Evolutionary conservation across 148 eudicot species (phyloP).

Genomic region (Dysphania ambrosioides): DNA sequence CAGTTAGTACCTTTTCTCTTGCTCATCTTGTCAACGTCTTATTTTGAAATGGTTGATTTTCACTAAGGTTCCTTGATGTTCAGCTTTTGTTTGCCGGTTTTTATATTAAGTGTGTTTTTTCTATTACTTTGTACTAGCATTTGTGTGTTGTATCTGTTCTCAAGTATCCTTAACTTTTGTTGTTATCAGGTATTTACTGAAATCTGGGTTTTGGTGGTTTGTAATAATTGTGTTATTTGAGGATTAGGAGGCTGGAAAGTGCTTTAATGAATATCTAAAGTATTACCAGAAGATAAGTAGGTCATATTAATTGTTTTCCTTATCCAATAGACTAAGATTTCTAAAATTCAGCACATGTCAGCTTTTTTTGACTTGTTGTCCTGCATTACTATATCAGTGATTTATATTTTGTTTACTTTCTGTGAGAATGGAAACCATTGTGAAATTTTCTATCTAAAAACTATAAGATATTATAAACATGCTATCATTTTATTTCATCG

Average conservation of each 20-base stretch:
- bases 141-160: background rate
- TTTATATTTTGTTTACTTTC: no score
- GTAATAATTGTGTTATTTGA: background rate
- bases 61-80: background rate
- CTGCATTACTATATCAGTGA: background rate
- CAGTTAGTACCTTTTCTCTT: constrained; percentile 39
- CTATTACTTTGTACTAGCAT: background rate
- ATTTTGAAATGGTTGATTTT: background rate
- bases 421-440: background rate
- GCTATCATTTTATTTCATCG: background rate
- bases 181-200: background rate
- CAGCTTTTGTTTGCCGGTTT: background rate
- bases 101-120: background rate
- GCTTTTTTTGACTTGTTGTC: background rate
- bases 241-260: background rate
- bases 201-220: background rate
- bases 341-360: background rate
- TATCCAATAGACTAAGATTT: background rate
- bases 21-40: constrained; percentile 11
- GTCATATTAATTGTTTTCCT: background rate
- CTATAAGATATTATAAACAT: constrained; percentile 3
- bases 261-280: background rate
- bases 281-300: constrained; percentile 3
- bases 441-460: background rate
- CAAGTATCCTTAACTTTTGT: background rate